Conservation (phyloP, 306 rosid genomes). For the Vigna hirtella region DNA sequence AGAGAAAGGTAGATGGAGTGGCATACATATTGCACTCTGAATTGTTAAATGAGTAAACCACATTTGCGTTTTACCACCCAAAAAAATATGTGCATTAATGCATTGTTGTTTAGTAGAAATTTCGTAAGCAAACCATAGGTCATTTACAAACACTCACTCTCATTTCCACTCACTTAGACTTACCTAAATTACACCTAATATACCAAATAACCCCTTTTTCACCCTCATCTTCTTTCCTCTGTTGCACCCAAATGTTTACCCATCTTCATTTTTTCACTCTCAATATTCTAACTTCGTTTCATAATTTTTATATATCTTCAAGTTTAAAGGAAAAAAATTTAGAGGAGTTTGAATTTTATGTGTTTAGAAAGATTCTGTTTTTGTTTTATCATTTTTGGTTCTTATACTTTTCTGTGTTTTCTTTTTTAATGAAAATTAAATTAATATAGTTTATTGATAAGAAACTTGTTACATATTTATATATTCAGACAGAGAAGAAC, state of each 20-base stretch:
- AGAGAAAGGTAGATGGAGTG: neutral
- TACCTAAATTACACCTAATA: constrained; percentile 40
- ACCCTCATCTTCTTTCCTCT: neutral
- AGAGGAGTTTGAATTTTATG: too few species aligned
- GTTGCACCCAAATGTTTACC: neutral
- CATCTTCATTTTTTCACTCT: too few species aligned
- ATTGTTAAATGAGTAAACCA: neutral
- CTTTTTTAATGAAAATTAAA: too few species aligned
- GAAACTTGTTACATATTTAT: too few species aligned
- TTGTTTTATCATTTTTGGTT: too few species aligned
- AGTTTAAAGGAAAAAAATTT: too few species aligned
- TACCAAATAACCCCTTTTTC: neutral
- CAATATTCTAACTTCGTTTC: too few species aligned
- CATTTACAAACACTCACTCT: constrained; percentile 26
- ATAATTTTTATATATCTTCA: too few species aligned
- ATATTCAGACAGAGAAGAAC: too few species aligned
- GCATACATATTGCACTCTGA: neutral
- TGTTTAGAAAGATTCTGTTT: too few species aligned
- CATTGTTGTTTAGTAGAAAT: constrained; percentile 21
- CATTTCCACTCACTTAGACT: neutral
- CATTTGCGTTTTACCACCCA: constrained; percentile 13
- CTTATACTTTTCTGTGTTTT: too few species aligned
- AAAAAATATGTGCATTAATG: constrained; percentile 14
- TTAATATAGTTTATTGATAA: too few species aligned
- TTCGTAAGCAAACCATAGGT: constrained; percentile 35